Base-by-base conservation (phyloP, 73 alveolate species). In the Loxodes magnus region DNA sequence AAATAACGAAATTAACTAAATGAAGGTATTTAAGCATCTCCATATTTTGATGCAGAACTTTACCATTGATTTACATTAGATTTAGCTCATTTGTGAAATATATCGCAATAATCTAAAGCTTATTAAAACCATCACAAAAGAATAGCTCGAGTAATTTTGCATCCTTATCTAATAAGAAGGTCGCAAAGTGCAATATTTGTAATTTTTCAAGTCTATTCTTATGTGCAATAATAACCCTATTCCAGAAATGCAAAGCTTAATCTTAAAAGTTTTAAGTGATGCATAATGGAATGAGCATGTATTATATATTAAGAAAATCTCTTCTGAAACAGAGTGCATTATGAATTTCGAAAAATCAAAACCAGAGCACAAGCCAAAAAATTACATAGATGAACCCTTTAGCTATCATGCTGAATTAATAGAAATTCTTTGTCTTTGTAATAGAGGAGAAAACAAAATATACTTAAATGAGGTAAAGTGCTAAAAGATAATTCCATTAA, bases 41-140 rank as follows among this genome's bases (percentile, higher is more conserved):
- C 61, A 60, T 60, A 60, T 30, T 5, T 19, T 41, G 19, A 27
- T 62, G 16, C 50, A 69, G 25, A 62, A 44, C 20, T 19, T 69
- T n/a, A 49, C 46, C 15, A 33, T 63, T n/a, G 70, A 59, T 31
- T 62, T 69, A 9, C 77, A 69, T 3, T 52, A 69, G 41, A 50
- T 69, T 7, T 57, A 68, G n/a, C 36, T 69, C 16, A 64, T 69
- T 6, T 69, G 83, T 51, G 83, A 69, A 27, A 62, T 69, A 23
- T 69, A 22, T 35, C 59, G 58, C 19, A 71, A 69, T 28, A 69
- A 69, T 51, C n/a, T 29, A 0, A 38, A 48, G 10, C 23, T 69
- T 20, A 26, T 69, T 3, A 63, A 38, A 19, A 53, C 41, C 7
- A 62, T 26, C 21, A 69, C 71, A 35, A 48, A 42, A 5, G 25